A percentile compares a stretch with the other conserved stretches of the same genome.
Conservation (phyloP, 2,329 filamentous ascomycete species). For the Arthrobotrys pseudoclavata region DNA sequence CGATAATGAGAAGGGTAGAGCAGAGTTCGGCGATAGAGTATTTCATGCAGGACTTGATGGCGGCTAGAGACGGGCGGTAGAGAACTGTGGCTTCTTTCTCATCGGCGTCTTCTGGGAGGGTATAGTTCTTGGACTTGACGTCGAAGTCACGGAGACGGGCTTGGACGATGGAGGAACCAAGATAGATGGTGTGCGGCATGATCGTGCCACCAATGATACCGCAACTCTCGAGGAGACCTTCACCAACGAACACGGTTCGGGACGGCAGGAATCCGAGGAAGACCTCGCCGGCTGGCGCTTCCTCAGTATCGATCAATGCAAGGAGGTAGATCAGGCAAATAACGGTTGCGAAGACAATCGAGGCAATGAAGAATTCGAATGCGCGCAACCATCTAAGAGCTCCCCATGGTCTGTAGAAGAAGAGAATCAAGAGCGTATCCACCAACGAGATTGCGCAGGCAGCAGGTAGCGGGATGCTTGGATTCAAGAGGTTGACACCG, state of each 20-base stretch:
- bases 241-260: constrained; percentile 69
- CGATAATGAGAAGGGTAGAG: constrained; percentile 67
- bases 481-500: constrained; percentile 70
- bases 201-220: constrained; percentile 71
- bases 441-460: constrained; percentile 73
- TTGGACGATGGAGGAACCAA: constrained; percentile 72
- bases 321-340: constrained; percentile 73
- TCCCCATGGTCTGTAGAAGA: constrained; percentile 71
- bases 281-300: constrained; percentile 68
- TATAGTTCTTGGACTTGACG: constrained; percentile 63
- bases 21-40: constrained; percentile 67
- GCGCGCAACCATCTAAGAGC: constrained; percentile 70
- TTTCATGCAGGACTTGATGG: constrained; percentile 66
- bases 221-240: constrained; percentile 72
- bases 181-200: constrained; percentile 74
- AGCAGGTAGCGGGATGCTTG: constrained; percentile 70
- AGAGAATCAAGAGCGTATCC: constrained; percentile 72
- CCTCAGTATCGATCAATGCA: constrained; percentile 68
- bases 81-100: constrained; percentile 61
- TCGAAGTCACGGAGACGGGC: constrained; percentile 70
- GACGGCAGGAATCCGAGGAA: constrained; percentile 72
- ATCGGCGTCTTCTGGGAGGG: constrained; percentile 52
- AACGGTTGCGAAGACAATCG: constrained; percentile 71
- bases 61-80: constrained; percentile 66
- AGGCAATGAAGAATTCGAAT: constrained; percentile 72